Base-by-base conservation (phyloP, 2,329 filamentous ascomycete species). In the Rosellinia necatrix region DNA sequence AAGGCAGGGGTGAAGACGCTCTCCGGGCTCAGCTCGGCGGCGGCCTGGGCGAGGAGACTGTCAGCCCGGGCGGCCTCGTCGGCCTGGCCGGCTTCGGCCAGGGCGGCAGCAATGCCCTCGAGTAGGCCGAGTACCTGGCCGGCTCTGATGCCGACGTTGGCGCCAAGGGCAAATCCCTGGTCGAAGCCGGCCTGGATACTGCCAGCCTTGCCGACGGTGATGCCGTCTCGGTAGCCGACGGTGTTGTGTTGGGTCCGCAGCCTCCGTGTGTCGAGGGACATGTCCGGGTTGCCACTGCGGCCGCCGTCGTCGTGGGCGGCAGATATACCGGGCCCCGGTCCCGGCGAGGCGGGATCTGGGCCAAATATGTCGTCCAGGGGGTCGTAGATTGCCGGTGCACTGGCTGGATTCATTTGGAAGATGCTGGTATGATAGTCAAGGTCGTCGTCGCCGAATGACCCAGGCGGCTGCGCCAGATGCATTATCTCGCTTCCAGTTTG, bases 131-230 rank as follows among this genome's bases (percentile, higher is more conserved):
- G 72, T 10, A 96, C 75, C 62, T 85, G 85, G 0, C 94, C 94
- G 0, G 86, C 88, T 24, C 81, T 80, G 61, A 89, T 72, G 0
- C 93, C 94, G 25, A 97, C 76, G 48, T 88, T 86, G 1, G 91
- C 92, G 10, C 94, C 94, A 0, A 97, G 79, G 12, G 85, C 80
- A 71, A 92, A 97, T 0, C 93, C 93, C 62, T 93, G 90, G 70
- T 99, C 94, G 69, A 99, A 97, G 0, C 93, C 93, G 12, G 80
- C 80, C 74, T 99, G 94, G 22, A 97, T 84, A 66, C 86, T 88
- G 43, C 80, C 75, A 22, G 83, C 83, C 71, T 97, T 97, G 27
- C 89, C 89, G 3, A 77, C 78, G 0, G 88, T 82, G 49, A 97
- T 83, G 40, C 93, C 94, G 67, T 97, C 92, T 56, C 93, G 88